Base-by-base conservation (phyloP, 2,329 filamentous ascomycete species). In the Xylaria sp. region DNA sequence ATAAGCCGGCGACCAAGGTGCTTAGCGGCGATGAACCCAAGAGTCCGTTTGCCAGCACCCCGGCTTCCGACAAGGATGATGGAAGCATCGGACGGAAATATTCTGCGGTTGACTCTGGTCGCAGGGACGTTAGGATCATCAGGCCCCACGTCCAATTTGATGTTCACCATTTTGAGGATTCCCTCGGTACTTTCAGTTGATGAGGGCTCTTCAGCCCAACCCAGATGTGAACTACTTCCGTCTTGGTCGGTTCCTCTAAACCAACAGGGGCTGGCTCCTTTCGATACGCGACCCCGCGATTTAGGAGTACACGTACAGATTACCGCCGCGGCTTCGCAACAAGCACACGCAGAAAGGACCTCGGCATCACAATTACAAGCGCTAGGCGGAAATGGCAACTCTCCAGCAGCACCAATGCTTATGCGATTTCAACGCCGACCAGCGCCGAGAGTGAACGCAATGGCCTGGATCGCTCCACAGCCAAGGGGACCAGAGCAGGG, bases 11-110 rank as follows among this genome's bases (percentile, higher is more conserved):
- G 79, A 24, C 83, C 82, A 48, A 88, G 82, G 58, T 87, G 83
- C 44, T 85, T 85, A 1, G 88, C 87, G 13, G 87, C 85, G 57
- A 91, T 88, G 56, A 91, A 85, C 7, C 86, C 88, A 21, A 91
- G 74, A 17, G 86, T 89, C 38, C 86, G 84, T 69, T 91, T 91
- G 7, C 88, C 88, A 6, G 86, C 85, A 17, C 88, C 88, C 29
- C 85, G 83, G 56, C 88, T 85, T 20, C 88, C 88, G 21, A 91
- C 81, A 40, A 91, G 75, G 19, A 91, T 83, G 49, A 91, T 83
- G 1, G 88, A 89, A 8, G 86, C 84, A 70, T 88, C 80, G 1
- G 77, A 69, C 17, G 79, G 73, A 63, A 87, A 88, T 52, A 70
- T 52, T 48, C 74, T 72, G 57, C 68, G 64, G 54, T 76, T 76